Evolutionary conservation across 495 filamentous ascomycete genomes (phyloP), one percentile per base, ranked within the genome.

Genomic region (Tuber brumale): DNA sequence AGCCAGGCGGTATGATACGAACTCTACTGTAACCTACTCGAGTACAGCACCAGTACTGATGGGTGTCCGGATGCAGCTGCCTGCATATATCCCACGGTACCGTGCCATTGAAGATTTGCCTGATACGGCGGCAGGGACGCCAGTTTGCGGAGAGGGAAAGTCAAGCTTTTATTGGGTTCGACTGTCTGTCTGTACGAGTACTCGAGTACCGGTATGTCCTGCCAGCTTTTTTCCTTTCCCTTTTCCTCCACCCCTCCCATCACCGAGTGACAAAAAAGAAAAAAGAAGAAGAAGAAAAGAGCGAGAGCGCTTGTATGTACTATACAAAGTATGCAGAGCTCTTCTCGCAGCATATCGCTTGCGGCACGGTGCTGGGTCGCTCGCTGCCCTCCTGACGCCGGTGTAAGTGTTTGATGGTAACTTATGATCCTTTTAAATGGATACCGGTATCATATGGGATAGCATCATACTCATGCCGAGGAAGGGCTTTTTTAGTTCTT

Each of bases 341-440:
- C 57, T 66, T 66, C 57, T 31, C 14, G 4, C n/a, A 8, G n/a
- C n/a, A 31, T n/a, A 27, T 27, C 23, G 23, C n/a, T 0, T 27
- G 10, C 48, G 48, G 23, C 3, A 8, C 48, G 23, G 48, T 57
- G n/a, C 48, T 23, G 48, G 23, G 48, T n/a, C n/a, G 27, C 27
- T 31, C 27, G 57, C 27, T 31, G 27, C 57, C 27, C 27, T 14
- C 57, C 57, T 31, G 57, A 66, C 57, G 14, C 57, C 57, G n/a
- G 57, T 66, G n/a, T 66, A n/a, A 31, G 10, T 31, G 12, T 31
- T 57, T 9, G 10, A 6, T n/a, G 51, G n/a, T 66, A n/a, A n/a
- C n/a, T n/a, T n/a, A n/a, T 66, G 48, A 27, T 31, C n/a, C 57
- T 66, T 66, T 66, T 66, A 16, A 66, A 66, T 66, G 57, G 57